phyloP scores from a whole-genome alignment of 2,329 filamentous ascomycete species.

The Pestalotiopsis sp. region DNA sequence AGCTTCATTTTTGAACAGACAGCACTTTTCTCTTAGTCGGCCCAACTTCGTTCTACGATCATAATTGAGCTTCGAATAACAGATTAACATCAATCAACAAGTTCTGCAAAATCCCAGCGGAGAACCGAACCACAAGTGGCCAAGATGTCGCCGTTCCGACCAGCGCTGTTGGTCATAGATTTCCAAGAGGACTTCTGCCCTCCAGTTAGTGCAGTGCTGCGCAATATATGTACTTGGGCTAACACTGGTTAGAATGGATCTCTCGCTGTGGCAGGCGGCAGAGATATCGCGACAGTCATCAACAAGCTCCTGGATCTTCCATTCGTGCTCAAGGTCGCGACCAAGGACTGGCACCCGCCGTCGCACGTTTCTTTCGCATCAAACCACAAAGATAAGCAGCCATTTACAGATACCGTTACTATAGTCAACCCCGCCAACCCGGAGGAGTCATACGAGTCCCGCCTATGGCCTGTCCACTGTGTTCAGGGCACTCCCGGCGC shows the following conservation, averaged over 20 bases:
- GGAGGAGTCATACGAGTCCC: slow-evolving; percentile 64
- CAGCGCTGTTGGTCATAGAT: slow-evolving; percentile 75
- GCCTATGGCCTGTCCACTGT: slow-evolving; percentile 91
- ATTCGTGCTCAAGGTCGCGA: slow-evolving; percentile 77
- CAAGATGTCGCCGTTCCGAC: slow-evolving; percentile 38
- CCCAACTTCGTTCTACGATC: no score
- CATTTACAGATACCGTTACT: slow-evolving; percentile 67
- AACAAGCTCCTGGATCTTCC: slow-evolving; percentile 75
- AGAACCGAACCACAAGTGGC: background rate
- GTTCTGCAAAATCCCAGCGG: background rate
- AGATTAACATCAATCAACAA: background rate
- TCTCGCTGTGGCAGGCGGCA: slow-evolving; percentile 78
- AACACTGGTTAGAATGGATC: slow-evolving; percentile 67
- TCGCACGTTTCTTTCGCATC: slow-evolving; percentile 87
- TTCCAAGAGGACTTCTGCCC: slow-evolving; percentile 95
- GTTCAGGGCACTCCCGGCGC: slow-evolving; percentile 75
- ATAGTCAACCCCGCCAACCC: slow-evolving; percentile 70
- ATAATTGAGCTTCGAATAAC: background rate
- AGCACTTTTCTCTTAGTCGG: background rate
- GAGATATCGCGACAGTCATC: slow-evolving; percentile 69
- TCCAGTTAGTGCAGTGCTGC: slow-evolving; percentile 62
- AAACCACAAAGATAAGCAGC: slow-evolving; percentile 70
- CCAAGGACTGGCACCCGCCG: slow-evolving; percentile 88
- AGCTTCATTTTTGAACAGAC: background rate
- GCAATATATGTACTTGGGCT: slow-evolving; percentile 10